Evolutionary conservation across 176 grass and related monocot genomes (phyloP), one percentile per base, ranked within the genome.

Genomic region (Microstegium vimineum): DNA sequence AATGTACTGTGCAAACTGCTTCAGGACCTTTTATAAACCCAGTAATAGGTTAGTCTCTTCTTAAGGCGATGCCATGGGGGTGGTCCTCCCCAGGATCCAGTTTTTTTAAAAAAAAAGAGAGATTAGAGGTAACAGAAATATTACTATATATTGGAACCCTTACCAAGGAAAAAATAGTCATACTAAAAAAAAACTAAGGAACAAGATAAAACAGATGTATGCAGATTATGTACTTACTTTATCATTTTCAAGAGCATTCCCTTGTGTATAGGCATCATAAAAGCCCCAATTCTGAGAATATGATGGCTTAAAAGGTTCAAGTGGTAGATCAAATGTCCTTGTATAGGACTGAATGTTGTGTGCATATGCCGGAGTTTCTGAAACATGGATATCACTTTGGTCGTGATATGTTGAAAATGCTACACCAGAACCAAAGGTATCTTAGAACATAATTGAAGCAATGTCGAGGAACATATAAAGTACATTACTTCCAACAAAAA

Each of bases 221-320:
- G 57, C 33, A 87, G 27, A 41, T 69, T 40, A 73, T 65, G 66
- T 36, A 79, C 73, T 86, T 71, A 86, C 67, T 57, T 66, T 45
- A 57, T 74, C 70, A 1, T 87, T 69, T 66, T 60, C 14, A 66
- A 61, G 51, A 63, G 46, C 22, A 8, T 26, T 61, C 28, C 78
- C 82, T 65, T 89, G 66, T 10, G 10, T 36, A 66, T 83, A 62
- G 59, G 75, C 14, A 34, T 75, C 66, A 91, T 63, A 72, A 76
- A 64, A 54, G 49, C 74, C 68, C 67, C 74, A 33, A 86, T 89
- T 83, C 38, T 86, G 82, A 69, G 68, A 84, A 74, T 83, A 86
- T 15, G 86, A 89, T 71, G 79, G 79, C 57, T 80, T 83, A 66
- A 71, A 89, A 76, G 90, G 79, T 77, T 89, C 83, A 54, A 92